Conservation (phyloP, 1,284 basidiomycete genomes). For the Exobasidium cylindrosporum region DNA sequence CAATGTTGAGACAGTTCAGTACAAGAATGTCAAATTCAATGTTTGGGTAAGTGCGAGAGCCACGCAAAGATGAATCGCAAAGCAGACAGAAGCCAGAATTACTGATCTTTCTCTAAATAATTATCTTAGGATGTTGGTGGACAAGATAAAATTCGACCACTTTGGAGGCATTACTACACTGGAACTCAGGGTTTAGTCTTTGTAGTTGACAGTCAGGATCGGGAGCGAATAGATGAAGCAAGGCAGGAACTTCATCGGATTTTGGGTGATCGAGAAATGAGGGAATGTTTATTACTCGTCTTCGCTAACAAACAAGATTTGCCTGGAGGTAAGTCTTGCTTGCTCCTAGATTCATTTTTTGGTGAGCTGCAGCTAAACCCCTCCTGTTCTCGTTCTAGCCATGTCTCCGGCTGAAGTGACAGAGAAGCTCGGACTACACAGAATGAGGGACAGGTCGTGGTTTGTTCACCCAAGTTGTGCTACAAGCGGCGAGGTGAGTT, state of each 20-base stretch:
- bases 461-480: slow-evolving; percentile 99
- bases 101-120: neutral
- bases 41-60: slow-evolving; percentile 68
- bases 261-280: slow-evolving; percentile 99
- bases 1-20: slow-evolving; percentile 94
- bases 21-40: slow-evolving; percentile 99
- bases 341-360: no score
- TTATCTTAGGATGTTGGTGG: slow-evolving; percentile 74
- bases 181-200: slow-evolving; percentile 99
- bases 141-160: slow-evolving; percentile 67
- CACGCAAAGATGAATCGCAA: neutral
- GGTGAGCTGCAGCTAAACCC: no score
- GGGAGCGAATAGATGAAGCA: slow-evolving; percentile 98
- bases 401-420: slow-evolving; percentile 99
- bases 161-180: slow-evolving; percentile 99
- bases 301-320: slow-evolving; percentile 99
- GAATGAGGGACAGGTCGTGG: slow-evolving; percentile 81
- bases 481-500: slow-evolving; percentile 76
- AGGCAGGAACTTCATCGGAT: slow-evolving; percentile 99
- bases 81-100: neutral
- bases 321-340: slow-evolving; percentile 66
- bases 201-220: slow-evolving; percentile 98
- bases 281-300: slow-evolving; percentile 95
- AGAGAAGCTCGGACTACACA: slow-evolving; percentile 97
- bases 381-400: slow-evolving; percentile 69